Percentiles rank a stretch among this genome's conserved stretches.
Conservation (phyloP, 352 stramenopile genomes). For the Phytophthora kernoviae region DNA sequence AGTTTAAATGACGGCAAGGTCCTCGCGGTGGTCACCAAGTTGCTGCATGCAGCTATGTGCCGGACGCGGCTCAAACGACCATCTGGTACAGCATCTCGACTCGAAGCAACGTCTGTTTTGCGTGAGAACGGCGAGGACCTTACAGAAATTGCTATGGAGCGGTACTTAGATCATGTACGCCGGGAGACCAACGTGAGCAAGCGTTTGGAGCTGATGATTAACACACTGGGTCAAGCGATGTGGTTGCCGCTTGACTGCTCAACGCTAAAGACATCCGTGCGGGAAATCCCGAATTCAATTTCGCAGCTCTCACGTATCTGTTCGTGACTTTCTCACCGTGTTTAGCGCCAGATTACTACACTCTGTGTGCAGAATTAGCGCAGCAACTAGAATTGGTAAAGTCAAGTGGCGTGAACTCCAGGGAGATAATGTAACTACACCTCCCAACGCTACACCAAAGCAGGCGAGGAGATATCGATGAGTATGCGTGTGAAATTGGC, state of each 20-base stretch:
- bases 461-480: constrained; percentile 37
- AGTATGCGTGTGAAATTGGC: constrained; percentile 69
- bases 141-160: constrained; percentile 75
- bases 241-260: constrained; percentile 66
- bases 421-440: constrained; percentile 7
- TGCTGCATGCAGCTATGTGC: constrained; percentile 72
- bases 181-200: constrained; percentile 56
- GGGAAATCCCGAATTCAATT: constrained; percentile 79
- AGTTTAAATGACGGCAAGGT: constrained; percentile 68
- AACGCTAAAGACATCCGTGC: constrained; percentile 71
- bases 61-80: constrained; percentile 45
- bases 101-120: constrained; percentile 62
- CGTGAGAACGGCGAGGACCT: constrained; percentile 83
- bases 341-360: constrained; percentile 54
- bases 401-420: constrained; percentile 70
- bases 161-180: constrained; percentile 72
- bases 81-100: constrained; percentile 35
- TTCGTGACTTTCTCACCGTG: constrained; percentile 69
- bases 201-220: constrained; percentile 72
- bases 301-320: constrained; percentile 69
- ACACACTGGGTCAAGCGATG: constrained; percentile 70
- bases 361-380: constrained; percentile 56
- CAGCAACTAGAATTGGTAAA: constrained; percentile 59
- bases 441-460: constrained; percentile 5
- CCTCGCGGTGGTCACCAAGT: constrained; percentile 60